Conservation (phyloP, 495 filamentous ascomycete species). For the Penicillium argentinense region DNA sequence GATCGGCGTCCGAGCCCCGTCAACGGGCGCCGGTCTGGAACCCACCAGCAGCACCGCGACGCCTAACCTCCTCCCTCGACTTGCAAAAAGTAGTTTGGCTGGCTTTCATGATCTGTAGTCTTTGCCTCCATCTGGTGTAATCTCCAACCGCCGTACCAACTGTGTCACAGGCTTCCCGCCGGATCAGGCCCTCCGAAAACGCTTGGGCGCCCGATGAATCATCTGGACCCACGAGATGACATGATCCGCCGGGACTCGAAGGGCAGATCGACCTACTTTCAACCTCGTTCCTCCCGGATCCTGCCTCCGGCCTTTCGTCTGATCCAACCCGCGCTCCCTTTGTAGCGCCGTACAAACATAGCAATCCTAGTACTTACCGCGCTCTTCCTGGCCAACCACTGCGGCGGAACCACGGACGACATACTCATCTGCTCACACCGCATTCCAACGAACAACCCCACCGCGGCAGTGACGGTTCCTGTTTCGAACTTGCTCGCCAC, state of each 20-base stretch:
- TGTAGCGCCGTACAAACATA: not conserved
- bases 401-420: conserved; percentile 5
- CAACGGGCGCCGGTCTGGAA: conserved; percentile 7
- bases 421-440: conserved; percentile 26
- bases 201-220: conserved; percentile 17
- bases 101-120: not conserved
- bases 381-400: conserved; percentile 21
- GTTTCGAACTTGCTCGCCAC: conserved; percentile 22
- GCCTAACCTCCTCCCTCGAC: not conserved
- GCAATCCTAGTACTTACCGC: conserved; percentile 1
- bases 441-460: conserved; percentile 25
- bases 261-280: conserved; percentile 1
- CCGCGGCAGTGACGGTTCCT: conserved; percentile 14
- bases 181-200: conserved; percentile 4
- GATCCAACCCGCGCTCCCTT: not conserved
- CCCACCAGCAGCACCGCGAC: conserved; percentile 3
- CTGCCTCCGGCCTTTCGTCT: conserved; percentile 10
- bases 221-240: conserved; percentile 26
- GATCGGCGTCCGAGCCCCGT: conserved; percentile 16
- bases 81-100: not conserved
- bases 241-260: conserved; percentile 6
- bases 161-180: not conserved
- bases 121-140: not conserved
- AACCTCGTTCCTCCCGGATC: conserved; percentile 12
- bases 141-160: too few species aligned